Conservation (phyloP, 805 yeast genomes). For the Wickerhamomyces chambardii region DNA sequence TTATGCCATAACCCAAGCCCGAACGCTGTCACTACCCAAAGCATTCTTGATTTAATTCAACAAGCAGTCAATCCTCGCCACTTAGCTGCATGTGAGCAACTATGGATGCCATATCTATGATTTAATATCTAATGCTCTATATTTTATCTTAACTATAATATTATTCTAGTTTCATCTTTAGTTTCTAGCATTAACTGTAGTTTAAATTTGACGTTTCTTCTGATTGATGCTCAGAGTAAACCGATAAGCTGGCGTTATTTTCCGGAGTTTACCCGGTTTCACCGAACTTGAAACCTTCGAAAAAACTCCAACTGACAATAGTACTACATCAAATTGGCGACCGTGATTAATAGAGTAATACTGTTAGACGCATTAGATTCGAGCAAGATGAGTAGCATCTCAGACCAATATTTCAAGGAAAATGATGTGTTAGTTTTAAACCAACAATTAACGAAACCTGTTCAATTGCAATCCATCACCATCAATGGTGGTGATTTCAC, state of each 20-base stretch:
- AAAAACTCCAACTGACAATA: too few species aligned
- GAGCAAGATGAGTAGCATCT: background rate
- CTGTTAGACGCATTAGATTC: too few species aligned
- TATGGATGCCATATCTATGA: conserved; percentile 89
- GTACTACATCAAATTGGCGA: too few species aligned
- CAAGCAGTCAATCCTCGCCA: conserved; percentile 95
- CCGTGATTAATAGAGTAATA: too few species aligned
- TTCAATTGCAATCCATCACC: conserved; percentile 9
- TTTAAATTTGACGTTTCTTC: too few species aligned
- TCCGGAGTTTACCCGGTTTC: too few species aligned
- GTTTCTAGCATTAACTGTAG: too few species aligned
- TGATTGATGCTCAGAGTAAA: too few species aligned
- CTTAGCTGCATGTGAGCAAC: conserved; percentile 81
- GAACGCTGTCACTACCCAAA: conserved; percentile 71
- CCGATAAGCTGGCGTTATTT: too few species aligned
- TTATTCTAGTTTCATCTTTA: background rate
- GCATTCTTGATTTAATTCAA: conserved; percentile 81
- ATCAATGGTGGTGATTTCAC: conserved; percentile 25
- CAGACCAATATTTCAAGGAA: background rate
- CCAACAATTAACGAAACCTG: conserved; percentile 12
- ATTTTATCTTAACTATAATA: background rate
- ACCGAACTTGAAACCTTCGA: too few species aligned
- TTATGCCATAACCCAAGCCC: conserved; percentile 54
- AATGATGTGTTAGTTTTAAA: conserved; percentile 4
- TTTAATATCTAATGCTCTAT: background rate